Conservation (phyloP, 1,139 yeast species). For the Hyphopichia khmerensis region DNA sequence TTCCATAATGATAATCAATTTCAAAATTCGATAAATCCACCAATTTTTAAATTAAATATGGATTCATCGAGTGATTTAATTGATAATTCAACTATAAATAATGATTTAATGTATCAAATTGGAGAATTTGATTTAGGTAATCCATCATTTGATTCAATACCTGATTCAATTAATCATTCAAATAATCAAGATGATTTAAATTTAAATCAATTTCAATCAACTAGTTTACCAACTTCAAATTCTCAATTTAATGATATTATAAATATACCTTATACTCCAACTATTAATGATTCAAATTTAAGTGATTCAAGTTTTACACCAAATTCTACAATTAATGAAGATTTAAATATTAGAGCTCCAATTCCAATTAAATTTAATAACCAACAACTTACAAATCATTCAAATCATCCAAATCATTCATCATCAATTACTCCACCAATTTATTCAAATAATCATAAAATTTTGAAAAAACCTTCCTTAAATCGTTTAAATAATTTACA, state of each 20-base stretch:
- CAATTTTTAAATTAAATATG: constrained; percentile 15
- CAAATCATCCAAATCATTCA: background rate
- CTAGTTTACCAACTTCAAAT: background rate
- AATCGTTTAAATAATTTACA: constrained; percentile 15
- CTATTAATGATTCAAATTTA: constrained; percentile 19
- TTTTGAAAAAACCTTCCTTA: constrained; percentile 21
- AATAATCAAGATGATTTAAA: background rate
- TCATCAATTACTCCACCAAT: constrained; percentile 3
- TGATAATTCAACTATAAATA: constrained; percentile 1
- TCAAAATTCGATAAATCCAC: constrained; percentile 6
- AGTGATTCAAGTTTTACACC: constrained; percentile 24
- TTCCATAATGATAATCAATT: constrained; percentile 5
- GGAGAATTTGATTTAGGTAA: constrained; percentile 27
- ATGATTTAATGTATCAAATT: constrained; percentile 24
- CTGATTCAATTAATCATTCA: constrained; percentile 15
- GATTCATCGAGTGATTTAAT: constrained; percentile 15
- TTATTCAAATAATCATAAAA: constrained; percentile 7
- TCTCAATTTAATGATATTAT: background rate
- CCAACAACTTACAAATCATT: constrained; percentile 1
- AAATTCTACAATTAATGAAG: constrained; percentile 14
- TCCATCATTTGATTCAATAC: constrained; percentile 29
- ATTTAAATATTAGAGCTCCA: constrained; percentile 12
- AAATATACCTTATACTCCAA: constrained; percentile 15
- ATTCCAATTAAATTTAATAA: constrained; percentile 13
- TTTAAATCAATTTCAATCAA: background rate